These are phyloP conservation scores for Colletotrichum sp. DNA, from an alignment of 2,329 filamentous ascomycete genomes.

Conservation along the genomic window DNA sequence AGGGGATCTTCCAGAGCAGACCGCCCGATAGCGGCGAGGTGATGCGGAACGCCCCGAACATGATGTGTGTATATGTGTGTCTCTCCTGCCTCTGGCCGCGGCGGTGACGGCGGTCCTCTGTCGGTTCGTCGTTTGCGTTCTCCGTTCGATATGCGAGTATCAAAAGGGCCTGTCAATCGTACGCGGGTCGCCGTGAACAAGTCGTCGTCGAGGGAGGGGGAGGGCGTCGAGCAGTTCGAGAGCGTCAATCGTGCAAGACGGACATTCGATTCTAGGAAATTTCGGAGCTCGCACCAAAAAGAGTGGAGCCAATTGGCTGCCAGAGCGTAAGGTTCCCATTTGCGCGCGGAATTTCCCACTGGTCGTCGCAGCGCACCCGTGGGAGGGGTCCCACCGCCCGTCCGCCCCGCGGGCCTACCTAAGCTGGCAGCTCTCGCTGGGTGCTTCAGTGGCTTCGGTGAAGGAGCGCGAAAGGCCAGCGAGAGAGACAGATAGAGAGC, in stretches of 20 bases:
- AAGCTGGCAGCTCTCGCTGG: neutral
- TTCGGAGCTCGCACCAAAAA: conserved; percentile 9
- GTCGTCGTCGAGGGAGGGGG: neutral
- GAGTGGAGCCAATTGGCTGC: neutral
- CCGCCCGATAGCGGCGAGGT: conserved; percentile 79
- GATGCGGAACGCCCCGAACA: conserved; percentile 85
- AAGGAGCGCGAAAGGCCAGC: neutral
- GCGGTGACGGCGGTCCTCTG: neutral
- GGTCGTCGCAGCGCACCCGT: neutral
- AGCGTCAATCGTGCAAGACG: neutral
- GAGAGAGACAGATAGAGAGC: neutral
- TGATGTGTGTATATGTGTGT: conserved; percentile 41
- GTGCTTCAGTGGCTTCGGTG: neutral
- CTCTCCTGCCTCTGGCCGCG: neutral
- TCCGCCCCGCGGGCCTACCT: neutral
- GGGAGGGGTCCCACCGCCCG: neutral
- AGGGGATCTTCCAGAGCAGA: conserved; percentile 96
- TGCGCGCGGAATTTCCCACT: conserved; percentile 14
- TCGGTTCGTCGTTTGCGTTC: neutral
- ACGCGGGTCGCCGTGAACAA: neutral
- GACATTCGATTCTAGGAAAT: conserved; percentile 10
- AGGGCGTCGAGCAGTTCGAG: neutral
- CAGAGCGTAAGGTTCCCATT: neutral
- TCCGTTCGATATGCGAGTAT: no score
- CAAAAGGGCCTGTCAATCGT: neutral